phyloP scores from a whole-genome alignment of 441 rosid genomes.

The Pelargonium australe region DNA sequence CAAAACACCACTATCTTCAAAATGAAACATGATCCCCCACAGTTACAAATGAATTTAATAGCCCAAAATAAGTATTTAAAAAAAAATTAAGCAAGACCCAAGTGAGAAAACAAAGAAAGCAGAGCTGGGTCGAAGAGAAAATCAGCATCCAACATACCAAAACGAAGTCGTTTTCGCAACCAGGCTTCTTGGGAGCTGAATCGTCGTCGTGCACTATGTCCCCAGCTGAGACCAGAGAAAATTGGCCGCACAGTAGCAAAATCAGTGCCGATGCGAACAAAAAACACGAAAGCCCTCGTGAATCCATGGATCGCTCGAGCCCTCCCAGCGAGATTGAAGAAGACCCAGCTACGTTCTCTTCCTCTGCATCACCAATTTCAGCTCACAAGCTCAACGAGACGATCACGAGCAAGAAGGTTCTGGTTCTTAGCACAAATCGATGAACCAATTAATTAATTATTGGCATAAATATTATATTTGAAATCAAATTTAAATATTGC shows the following conservation, averaged over 20 bases:
- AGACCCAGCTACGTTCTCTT: constrained; percentile 19
- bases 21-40: constrained; percentile 1
- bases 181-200: constrained; percentile 90
- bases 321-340: constrained; percentile 20
- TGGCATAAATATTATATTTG: background rate
- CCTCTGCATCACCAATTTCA: constrained; percentile 26
- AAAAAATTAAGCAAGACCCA: constrained; percentile 23
- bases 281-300: constrained; percentile 30
- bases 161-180: constrained; percentile 92
- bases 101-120: background rate
- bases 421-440: background rate
- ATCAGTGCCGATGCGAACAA: constrained; percentile 34
- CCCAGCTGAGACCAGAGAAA: constrained; percentile 55
- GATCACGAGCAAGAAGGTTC: constrained; percentile 2
- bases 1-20: too few relatives aligned
- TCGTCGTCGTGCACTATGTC: constrained; percentile 88
- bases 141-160: constrained; percentile 43
- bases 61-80: constrained; percentile 5
- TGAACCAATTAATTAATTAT: background rate
- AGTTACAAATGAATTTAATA: constrained; percentile 6
- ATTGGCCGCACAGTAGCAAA: constrained; percentile 32
- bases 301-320: constrained; percentile 46
- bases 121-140: background rate
- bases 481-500: background rate
- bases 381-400: constrained; percentile 6